Evolutionary conservation across 768 basidiomycete genomes (phyloP).

Genomic region (Ramaria sp.): DNA sequence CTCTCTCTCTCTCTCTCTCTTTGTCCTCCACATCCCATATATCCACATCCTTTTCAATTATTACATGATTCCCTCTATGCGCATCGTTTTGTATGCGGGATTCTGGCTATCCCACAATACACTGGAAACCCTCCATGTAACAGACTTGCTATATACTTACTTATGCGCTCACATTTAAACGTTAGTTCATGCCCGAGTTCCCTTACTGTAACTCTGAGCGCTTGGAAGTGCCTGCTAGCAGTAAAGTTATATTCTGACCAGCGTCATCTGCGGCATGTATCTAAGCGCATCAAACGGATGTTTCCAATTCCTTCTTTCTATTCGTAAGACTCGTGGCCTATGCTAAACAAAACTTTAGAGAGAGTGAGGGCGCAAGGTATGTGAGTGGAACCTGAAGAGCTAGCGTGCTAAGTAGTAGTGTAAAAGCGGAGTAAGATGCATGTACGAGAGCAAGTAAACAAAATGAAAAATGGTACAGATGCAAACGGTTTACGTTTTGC

Average conservation of each 20-base stretch:
- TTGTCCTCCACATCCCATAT: not conserved
- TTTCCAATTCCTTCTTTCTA: not conserved
- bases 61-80: not conserved
- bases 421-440: not conserved
- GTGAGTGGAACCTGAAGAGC: not conserved
- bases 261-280: no score
- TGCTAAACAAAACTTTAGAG: not conserved
- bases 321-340: not conserved
- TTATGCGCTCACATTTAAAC: no score
- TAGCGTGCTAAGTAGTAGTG: not conserved
- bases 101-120: not conserved
- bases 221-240: no score
- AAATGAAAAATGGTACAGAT: not conserved
- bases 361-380: not conserved
- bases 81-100: not conserved
- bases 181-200: no score
- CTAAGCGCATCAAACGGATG: no score
- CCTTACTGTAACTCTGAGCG: no score
- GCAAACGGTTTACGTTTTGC: slow-evolving; percentile 2
- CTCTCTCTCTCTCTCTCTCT: not conserved
- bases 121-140: not conserved
- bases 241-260: no score
- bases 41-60: not conserved
- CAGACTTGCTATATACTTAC: no score
- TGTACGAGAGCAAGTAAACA: not conserved